Evolutionary conservation across 768 basidiomycete genomes (phyloP).

Genomic region (Leccinum barrowsii): DNA sequence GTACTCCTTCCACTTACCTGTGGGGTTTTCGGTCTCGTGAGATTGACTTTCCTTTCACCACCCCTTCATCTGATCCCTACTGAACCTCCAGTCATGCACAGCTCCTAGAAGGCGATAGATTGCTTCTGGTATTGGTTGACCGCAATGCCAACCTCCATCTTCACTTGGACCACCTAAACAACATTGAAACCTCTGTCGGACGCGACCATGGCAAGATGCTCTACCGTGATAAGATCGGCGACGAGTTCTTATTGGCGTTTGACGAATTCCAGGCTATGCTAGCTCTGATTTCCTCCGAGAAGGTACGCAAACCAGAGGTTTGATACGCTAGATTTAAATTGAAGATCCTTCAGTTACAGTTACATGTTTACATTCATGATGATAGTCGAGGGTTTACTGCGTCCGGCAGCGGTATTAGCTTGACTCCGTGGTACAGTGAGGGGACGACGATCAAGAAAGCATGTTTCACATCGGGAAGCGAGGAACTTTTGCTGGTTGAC

Average conservation of each 20-base stretch:
- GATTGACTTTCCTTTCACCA: background rate
- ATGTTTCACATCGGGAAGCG: slow-evolving; percentile 46
- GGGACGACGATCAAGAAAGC: slow-evolving; percentile 34
- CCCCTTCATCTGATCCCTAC: too few relatives aligned
- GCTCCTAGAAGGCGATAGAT: too few relatives aligned
- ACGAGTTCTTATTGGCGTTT: too few relatives aligned
- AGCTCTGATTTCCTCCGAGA: too few relatives aligned
- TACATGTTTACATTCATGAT: slow-evolving; percentile 49
- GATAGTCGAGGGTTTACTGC: slow-evolving; percentile 43
- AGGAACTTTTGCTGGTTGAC: slow-evolving; percentile 54
- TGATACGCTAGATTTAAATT: background rate
- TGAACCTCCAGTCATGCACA: too few relatives aligned
- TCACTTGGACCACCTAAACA: too few relatives aligned
- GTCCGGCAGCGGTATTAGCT: slow-evolving; percentile 40
- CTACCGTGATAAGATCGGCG: too few relatives aligned
- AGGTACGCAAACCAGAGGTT: slow-evolving; percentile 24
- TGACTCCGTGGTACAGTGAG: slow-evolving; percentile 43
- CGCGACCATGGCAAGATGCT: too few relatives aligned
- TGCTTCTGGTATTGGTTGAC: too few relatives aligned
- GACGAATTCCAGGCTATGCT: too few relatives aligned
- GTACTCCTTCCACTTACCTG: slow-evolving; percentile 21
- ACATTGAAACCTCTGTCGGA: too few relatives aligned
- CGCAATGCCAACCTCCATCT: too few relatives aligned
- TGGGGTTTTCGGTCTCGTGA: slow-evolving; percentile 24
- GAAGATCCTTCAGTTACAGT: slow-evolving; percentile 26